Evolutionary conservation across 306 rosid genomes (phyloP).

Genomic region (Gastrolobium villosum): DNA sequence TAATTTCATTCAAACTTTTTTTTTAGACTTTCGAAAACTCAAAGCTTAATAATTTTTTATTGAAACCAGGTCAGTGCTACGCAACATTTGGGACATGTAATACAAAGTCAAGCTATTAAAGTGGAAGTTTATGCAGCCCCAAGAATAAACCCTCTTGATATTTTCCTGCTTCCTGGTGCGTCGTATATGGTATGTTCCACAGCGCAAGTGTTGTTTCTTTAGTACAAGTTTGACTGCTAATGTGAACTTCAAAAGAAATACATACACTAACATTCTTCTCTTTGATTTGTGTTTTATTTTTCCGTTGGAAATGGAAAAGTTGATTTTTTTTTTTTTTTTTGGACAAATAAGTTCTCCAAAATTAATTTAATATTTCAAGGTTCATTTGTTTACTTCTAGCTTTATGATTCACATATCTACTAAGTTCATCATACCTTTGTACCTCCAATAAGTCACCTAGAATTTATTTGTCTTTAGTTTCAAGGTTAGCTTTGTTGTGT

Average conservation of each 20-base stretch:
- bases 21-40: slow-evolving; percentile 34
- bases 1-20: slow-evolving; percentile 41
- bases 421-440: background rate
- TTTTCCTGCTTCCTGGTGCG: slow-evolving; percentile 90
- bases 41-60: slow-evolving; percentile 43
- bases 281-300: slow-evolving; percentile 21
- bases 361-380: background rate
- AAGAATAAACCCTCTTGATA: slow-evolving; percentile 68
- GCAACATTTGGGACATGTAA: slow-evolving; percentile 74
- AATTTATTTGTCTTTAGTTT: slow-evolving; percentile 6
- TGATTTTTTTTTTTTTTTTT: background rate
- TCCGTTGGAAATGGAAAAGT: slow-evolving; percentile 27
- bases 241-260: slow-evolving; percentile 28
- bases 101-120: slow-evolving; percentile 75
- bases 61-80: slow-evolving; percentile 78
- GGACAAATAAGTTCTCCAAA: slow-evolving; percentile 21
- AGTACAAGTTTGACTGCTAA: slow-evolving; percentile 32
- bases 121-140: slow-evolving; percentile 95
- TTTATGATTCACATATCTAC: background rate
- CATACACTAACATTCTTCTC: slow-evolving; percentile 6
- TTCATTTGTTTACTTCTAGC: slow-evolving; percentile 3
- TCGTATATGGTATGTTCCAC: slow-evolving; percentile 75
- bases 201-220: slow-evolving; percentile 36
- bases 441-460: background rate
- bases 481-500: slow-evolving; percentile 1